Evolutionary conservation across 176 grass and related monocot species (phyloP).

Genomic region (Oryza glaberrima): DNA sequence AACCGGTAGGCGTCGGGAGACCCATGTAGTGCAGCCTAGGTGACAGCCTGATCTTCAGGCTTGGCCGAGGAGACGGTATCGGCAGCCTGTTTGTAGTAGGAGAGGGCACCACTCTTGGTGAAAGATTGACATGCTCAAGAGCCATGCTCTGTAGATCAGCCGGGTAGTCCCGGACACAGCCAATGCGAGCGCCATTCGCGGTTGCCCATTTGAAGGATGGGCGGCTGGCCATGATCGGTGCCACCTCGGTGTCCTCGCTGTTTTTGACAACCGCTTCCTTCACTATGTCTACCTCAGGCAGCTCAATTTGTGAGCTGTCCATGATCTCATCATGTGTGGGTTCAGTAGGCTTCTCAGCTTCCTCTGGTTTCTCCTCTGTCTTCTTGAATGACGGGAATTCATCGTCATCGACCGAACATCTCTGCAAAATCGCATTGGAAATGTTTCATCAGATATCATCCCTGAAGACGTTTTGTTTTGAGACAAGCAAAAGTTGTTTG

Average conservation of each 20-base stretch:
- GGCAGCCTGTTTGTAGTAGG: constrained; percentile 51
- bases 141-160: constrained; percentile 75
- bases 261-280: constrained; percentile 9
- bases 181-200: constrained; percentile 61
- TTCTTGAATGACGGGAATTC: constrained; percentile 57
- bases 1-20: constrained; percentile 49
- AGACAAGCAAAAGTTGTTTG: background rate
- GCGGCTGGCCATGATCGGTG: constrained; percentile 19
- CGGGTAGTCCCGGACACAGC: constrained; percentile 82
- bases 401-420: constrained; percentile 82
- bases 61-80: constrained; percentile 81
- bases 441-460: constrained; percentile 23
- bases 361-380: constrained; percentile 6
- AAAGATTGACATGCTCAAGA: constrained; percentile 92
- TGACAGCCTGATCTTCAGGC: constrained; percentile 69
- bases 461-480: background rate
- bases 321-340: background rate
- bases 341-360: constrained; percentile 22
- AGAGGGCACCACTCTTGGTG: constrained; percentile 60
- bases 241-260: background rate
- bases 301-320: background rate
- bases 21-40: constrained; percentile 81
- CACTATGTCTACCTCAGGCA: constrained; percentile 41
- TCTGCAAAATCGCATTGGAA: constrained; percentile 45
- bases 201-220: constrained; percentile 80